Percentiles rank a stretch among this genome's conserved stretches.
Evolutionary conservation across 441 rosid species (phyloP).

Genomic region (Populus hybrid): DNA sequence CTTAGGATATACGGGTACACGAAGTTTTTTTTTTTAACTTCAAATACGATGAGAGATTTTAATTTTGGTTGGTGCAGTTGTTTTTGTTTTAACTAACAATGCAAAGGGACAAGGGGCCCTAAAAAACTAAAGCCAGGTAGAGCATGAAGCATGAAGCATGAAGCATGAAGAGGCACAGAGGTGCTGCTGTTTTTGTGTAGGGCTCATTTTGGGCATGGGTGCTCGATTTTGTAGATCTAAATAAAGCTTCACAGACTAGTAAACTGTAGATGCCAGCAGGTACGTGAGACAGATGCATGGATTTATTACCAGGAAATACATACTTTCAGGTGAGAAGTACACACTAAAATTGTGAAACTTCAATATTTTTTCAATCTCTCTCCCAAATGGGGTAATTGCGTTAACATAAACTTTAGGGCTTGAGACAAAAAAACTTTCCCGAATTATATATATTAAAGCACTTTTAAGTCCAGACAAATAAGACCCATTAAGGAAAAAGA

Average conservation of each 20-base stretch:
- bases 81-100: not conserved
- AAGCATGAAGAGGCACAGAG: not conserved
- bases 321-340: slow-evolving; percentile 11
- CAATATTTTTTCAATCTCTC: not conserved
- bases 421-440: not conserved
- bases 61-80: too few species aligned
- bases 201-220: slow-evolving; percentile 3
- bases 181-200: not conserved
- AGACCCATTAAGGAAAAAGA: slow-evolving; percentile 13
- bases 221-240: not conserved
- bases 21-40: too few species aligned
- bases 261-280: not conserved
- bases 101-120: not conserved
- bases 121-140: not conserved
- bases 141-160: too few species aligned
- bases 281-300: not conserved
- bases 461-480: slow-evolving; percentile 16
- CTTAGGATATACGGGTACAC: not conserved
- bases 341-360: not conserved
- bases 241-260: not conserved
- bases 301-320: not conserved
- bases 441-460: not conserved
- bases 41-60: too few species aligned
- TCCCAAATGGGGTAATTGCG: not conserved
- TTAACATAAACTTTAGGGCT: not conserved